Percentiles rank a stretch among this genome's conserved stretches.
phyloP scores from a whole-genome alignment of 2,329 filamentous ascomycete genomes.

The Epicoccum nigrum region DNA sequence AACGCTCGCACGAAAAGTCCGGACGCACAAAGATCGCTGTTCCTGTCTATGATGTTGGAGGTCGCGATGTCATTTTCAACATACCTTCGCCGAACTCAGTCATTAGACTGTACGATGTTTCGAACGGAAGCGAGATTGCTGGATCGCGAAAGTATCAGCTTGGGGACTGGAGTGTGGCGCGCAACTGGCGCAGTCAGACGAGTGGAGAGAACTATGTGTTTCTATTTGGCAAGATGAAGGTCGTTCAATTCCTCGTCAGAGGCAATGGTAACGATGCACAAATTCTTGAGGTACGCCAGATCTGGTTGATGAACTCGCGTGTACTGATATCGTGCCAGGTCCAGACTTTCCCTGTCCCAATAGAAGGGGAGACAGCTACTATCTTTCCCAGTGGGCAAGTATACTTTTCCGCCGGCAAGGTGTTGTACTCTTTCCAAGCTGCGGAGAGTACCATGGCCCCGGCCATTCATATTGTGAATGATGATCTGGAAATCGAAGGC shows the following conservation, averaged over 20 bases:
- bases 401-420: slow-evolving; percentile 32
- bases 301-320: neutral
- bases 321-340: slow-evolving; percentile 20
- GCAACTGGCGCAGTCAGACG: slow-evolving; percentile 34
- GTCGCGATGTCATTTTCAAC: slow-evolving; percentile 34
- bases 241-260: slow-evolving; percentile 35
- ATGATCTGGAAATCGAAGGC: slow-evolving; percentile 29
- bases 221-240: slow-evolving; percentile 39
- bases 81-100: slow-evolving; percentile 39
- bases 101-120: slow-evolving; percentile 32
- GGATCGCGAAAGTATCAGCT: slow-evolving; percentile 33
- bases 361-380: slow-evolving; percentile 36
- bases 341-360: slow-evolving; percentile 36
- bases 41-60: slow-evolving; percentile 31
- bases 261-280: slow-evolving; percentile 18
- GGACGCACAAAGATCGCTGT: slow-evolving; percentile 39
- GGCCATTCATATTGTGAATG: slow-evolving; percentile 20
- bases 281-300: slow-evolving; percentile 30
- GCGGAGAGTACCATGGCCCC: slow-evolving; percentile 28
- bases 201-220: slow-evolving; percentile 38
- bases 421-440: slow-evolving; percentile 41
- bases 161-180: slow-evolving; percentile 40
- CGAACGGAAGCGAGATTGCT: slow-evolving; percentile 19
- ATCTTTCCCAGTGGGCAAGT: slow-evolving; percentile 28
- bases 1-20: slow-evolving; percentile 28